Evolutionary conservation across 352 stramenopile species (phyloP).

Genomic region (Phytophthora syringae): DNA sequence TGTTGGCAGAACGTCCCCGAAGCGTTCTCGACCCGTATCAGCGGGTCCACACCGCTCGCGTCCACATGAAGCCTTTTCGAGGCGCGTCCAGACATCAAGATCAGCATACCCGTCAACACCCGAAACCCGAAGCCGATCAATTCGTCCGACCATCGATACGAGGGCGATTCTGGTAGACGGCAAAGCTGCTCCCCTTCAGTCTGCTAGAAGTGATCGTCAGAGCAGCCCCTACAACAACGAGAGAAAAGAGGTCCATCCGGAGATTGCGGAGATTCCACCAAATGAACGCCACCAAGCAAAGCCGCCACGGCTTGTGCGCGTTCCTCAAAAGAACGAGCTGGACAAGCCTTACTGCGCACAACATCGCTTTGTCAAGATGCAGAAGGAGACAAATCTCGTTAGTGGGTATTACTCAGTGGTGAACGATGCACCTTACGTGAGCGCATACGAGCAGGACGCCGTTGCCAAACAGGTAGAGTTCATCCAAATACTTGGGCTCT

Average conservation of each 20-base stretch:
- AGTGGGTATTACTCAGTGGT: constrained; percentile 79
- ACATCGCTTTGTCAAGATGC: constrained; percentile 59
- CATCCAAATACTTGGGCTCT: neutral
- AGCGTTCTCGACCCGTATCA: constrained; percentile 66
- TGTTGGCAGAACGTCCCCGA: constrained; percentile 64
- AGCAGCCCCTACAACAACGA: constrained; percentile 5
- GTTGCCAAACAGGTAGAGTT: constrained; percentile 56
- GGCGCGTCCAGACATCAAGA: constrained; percentile 63
- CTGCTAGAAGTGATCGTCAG: constrained; percentile 14
- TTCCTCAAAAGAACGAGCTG: constrained; percentile 65
- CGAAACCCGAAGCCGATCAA: constrained; percentile 2
- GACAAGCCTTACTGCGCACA: constrained; percentile 79
- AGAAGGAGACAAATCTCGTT: constrained; percentile 27
- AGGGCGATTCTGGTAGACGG: constrained; percentile 1
- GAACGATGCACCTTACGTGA: constrained; percentile 81
- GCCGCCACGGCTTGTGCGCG: constrained; percentile 47
- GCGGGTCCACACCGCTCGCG: constrained; percentile 55
- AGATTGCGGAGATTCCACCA: constrained; percentile 19
- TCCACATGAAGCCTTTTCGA: constrained; percentile 32
- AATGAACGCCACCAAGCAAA: constrained; percentile 15
- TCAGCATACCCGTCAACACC: constrained; percentile 48
- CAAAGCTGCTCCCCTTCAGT: constrained; percentile 3
- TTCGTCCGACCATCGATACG: neutral
- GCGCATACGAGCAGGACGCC: constrained; percentile 50
- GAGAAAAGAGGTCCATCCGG: constrained; percentile 20